Percentiles rank a stretch among this genome's conserved stretches.
phyloP scores from a whole-genome alignment of 2,329 filamentous ascomycete species.

The Mollisiaceae sp. region DNA sequence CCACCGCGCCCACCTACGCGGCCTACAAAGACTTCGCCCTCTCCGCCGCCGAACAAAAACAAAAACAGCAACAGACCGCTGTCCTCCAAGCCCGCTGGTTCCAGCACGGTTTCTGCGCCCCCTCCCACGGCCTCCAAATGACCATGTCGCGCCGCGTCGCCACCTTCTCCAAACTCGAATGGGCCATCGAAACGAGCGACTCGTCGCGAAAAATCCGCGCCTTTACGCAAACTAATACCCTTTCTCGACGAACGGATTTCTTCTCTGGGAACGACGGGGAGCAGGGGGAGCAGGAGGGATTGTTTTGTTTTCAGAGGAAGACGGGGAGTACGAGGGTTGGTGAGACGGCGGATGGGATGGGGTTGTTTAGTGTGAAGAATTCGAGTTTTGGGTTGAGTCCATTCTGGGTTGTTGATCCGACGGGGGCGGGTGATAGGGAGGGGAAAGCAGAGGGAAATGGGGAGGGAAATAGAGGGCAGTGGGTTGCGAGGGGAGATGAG shows the following conservation, averaged over 20 bases:
- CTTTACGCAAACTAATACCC: conserved; percentile 21
- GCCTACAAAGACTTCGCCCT: neutral
- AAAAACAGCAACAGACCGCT: neutral
- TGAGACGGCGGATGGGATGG: conserved; percentile 16
- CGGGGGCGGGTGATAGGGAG: neutral
- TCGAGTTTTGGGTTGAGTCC: conserved; percentile 23
- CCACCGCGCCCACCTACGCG: neutral
- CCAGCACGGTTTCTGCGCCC: conserved; percentile 20
- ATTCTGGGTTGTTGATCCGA: conserved; percentile 23
- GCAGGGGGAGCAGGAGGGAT: conserved; percentile 14
- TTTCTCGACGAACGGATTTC: conserved; percentile 24
- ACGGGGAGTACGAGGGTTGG: conserved; percentile 27
- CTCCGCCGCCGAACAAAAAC: neutral
- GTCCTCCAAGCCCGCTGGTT: conserved; percentile 6
- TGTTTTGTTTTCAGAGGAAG: conserved; percentile 26
- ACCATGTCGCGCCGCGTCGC: conserved; percentile 25
- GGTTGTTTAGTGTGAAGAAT: conserved; percentile 23
- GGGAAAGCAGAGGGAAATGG: no score
- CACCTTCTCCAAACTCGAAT: conserved; percentile 25
- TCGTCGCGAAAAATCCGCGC: conserved; percentile 10
- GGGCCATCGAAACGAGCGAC: conserved; percentile 22
- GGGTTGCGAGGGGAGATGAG: conserved; percentile 26
- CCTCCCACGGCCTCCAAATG: conserved; percentile 19
- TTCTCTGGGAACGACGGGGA: conserved; percentile 12
- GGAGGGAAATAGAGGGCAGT: no score